Base-by-base conservation (phyloP, 768 basidiomycete species). In the Nevesoporus exiguus region DNA sequence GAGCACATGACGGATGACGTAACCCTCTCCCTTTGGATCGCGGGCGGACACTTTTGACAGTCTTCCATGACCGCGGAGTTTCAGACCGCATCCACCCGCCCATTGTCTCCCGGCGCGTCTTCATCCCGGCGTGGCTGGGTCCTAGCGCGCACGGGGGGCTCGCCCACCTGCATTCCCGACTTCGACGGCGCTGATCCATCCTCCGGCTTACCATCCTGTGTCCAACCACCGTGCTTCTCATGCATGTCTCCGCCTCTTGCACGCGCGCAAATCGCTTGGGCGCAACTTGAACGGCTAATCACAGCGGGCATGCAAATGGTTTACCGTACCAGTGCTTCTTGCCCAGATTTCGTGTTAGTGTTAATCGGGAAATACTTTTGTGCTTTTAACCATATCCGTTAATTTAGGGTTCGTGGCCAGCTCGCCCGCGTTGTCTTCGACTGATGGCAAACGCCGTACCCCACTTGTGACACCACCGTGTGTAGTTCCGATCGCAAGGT, bases 371-470 rank as follows among this genome's bases (percentile, higher is more conserved):
- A 67, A 53, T 62, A 21, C 39, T 42, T 40, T 51, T 43, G 65
- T 58, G 49, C 52, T 51, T 54, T 67, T 65, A 31, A 52, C 59
- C 56, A 67, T 48, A 63, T 69, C 69, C 67, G 65, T 60, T 62
- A 53, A 56, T 60, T 69, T 68, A 67, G 66, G 65, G 67, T 69
- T 67, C 54, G 55, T 49, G 36, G 46, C 56, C 25, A 42, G 52
- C 8, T 58, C 41, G 41, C 17, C 34, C 22, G 51, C 52, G 58
- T 29, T 53, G 55, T 60, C 58, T 55, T 57, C 46, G 43, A 46
- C 7, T 56, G 55, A 60, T 67, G 65, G 54, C 43, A 57, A 57
- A 59, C 49, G 51, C 54, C 55, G 62, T 61, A 57, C 66, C 55
- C 59, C 59, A 61, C 54, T 52, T 27, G 25, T 44, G 34, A 11